Evolutionary conservation across 371 early-diverging fungal species (phyloP).

Genomic region (Entomophthora muscae): DNA sequence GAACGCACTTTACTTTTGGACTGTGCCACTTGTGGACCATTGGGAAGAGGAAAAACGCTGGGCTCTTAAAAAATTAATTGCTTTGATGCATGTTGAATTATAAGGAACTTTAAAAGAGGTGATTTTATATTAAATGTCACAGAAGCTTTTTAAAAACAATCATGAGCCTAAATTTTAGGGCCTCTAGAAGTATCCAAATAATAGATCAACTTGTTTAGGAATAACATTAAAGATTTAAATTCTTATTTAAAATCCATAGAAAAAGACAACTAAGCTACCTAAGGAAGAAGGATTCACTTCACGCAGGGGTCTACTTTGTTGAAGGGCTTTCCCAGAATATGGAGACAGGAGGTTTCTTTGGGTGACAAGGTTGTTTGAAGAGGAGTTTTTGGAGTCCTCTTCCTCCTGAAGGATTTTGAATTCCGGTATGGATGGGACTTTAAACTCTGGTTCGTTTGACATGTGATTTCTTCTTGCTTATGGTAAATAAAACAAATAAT

Average conservation of each 20-base stretch:
- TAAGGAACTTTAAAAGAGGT: neutral
- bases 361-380: neutral
- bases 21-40: constrained; percentile 9
- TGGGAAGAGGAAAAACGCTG: constrained; percentile 4
- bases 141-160: neutral
- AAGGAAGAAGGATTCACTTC: neutral
- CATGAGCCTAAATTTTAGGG: neutral
- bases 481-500: too few relatives aligned
- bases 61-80: neutral
- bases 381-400: neutral
- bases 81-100: neutral
- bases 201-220: neutral
- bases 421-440: neutral
- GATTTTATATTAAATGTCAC: neutral
- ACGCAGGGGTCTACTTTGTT: neutral
- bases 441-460: neutral
- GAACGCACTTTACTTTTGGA: constrained; percentile 25
- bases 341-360: neutral
- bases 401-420: neutral
- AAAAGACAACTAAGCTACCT: neutral
- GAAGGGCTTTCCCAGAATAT: neutral
- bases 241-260: neutral
- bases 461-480: too few relatives aligned
- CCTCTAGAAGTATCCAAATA: neutral
- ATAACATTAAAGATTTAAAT: neutral